These are phyloP conservation scores for Neotropicomus parvogracilis DNA, from an alignment of 1,284 basidiomycete genomes.

Conservation along the genomic window DNA sequence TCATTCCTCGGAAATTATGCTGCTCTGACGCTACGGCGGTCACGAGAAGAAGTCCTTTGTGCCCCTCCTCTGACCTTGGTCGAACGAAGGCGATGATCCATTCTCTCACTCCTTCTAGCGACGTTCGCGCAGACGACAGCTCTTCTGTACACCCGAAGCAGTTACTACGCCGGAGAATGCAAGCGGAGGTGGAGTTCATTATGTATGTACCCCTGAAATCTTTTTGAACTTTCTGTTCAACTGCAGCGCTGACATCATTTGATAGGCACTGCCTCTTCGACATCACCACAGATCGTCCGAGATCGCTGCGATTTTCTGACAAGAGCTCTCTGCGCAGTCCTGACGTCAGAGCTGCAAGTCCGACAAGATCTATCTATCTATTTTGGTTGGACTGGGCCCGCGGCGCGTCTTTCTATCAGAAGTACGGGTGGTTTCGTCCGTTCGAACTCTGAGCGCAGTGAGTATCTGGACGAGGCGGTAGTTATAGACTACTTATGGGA, in stretches of 20 bases:
- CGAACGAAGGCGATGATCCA: background rate
- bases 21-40: slow-evolving; percentile 12
- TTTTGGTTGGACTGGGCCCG: background rate
- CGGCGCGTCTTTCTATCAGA: background rate
- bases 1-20: slow-evolving; percentile 33
- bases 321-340: slow-evolving; percentile 20
- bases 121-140: background rate
- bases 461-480: slow-evolving; percentile 5
- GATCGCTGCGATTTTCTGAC: slow-evolving; percentile 14
- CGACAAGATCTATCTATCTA: background rate
- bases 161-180: slow-evolving; percentile 4
- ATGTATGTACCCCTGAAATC: slow-evolving; percentile 9
- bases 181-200: slow-evolving; percentile 20
- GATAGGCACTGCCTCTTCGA: slow-evolving; percentile 20
- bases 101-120: slow-evolving; percentile 20
- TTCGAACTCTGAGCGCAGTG: background rate
- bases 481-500: slow-evolving; percentile 13
- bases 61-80: slow-evolving; percentile 5
- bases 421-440: background rate
- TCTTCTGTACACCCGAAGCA: slow-evolving; percentile 14
- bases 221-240: slow-evolving; percentile 13
- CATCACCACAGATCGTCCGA: slow-evolving; percentile 1
- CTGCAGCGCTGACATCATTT: slow-evolving; percentile 27
- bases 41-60: slow-evolving; percentile 16
- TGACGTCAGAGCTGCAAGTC: slow-evolving; percentile 24